Base-by-base conservation (phyloP, 345 rosid genomes). In the Populus deltoides region DNA sequence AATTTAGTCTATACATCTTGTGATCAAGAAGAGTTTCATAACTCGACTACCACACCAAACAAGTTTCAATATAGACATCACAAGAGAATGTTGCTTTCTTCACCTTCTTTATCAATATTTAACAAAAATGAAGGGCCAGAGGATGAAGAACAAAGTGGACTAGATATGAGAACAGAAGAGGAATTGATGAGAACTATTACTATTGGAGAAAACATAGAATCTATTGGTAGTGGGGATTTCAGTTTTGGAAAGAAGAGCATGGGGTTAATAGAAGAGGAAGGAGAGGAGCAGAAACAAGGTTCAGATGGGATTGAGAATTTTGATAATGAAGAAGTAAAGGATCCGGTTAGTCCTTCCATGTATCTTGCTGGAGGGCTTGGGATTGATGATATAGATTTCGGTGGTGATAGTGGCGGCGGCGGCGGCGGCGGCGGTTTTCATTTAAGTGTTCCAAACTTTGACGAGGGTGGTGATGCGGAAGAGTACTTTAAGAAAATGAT, bases 301-400 rank as follows among this genome's bases (percentile, higher is more conserved):
- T 5, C 51, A 13, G 63, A 72, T 24, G 66, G 71, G 36, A 71
- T 73, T 51, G 68, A 24, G 39, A 25, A 39, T 77, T 45, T 75
- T 69, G 38, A 25, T 33, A 39, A 70, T 69, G 89, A 77, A 69
- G 83, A 81, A 63, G 91, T 79, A 53, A 77, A 74, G 66, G 89
- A 89, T 74, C 90, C 88, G 17, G 79, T 72, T 75, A 90, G 89
- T 78, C 91, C 91, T 85, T 85, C 86, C 59, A 78, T 90, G 94
- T 89, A 88, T 81, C 92, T 93, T 74, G 92, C 97, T 62, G 36
- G 90, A 7, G 94, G 94, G 2, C 80, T 92, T 74, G 98, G 95
- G 72, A 83, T 89, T 47, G 87, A 85, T 81, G 78, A 55, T 18
- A 45, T 55, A 73, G 80, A 68, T 49, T 45, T 77, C 24, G 66